These are phyloP conservation scores for Telopea speciosissima DNA, from an alignment of 177 flowering plant genomes.

Conservation along the genomic window DNA sequence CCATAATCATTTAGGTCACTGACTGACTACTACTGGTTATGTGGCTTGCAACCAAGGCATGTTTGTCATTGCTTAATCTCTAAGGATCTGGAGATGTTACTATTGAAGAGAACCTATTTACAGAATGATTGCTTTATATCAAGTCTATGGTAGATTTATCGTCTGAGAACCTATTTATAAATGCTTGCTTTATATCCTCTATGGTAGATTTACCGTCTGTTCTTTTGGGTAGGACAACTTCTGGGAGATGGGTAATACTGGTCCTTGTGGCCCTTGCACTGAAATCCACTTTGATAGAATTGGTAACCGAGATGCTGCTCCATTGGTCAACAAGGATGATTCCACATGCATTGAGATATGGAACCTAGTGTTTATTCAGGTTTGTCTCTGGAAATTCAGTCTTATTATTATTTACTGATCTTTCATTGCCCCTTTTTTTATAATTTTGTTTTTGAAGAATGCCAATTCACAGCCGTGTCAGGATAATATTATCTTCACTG, in stretches of 20 bases:
- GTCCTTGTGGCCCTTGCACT: slow-evolving; percentile 98
- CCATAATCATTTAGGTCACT: too few relatives aligned
- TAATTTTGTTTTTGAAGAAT: neutral
- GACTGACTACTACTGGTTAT: too few relatives aligned
- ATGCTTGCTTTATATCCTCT: too few relatives aligned
- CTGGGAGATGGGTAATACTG: slow-evolving; percentile 99
- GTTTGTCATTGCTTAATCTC: too few relatives aligned
- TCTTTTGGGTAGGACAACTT: slow-evolving; percentile 66
- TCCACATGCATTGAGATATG: slow-evolving; percentile 99
- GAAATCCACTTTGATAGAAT: slow-evolving; percentile 95
- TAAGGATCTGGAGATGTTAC: too few relatives aligned
- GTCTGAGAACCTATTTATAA: neutral
- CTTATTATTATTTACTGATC: neutral
- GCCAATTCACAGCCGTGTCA: too few relatives aligned
- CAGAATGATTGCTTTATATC: too few relatives aligned
- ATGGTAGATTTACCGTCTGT: too few relatives aligned
- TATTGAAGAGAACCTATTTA: too few relatives aligned
- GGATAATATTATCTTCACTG: too few relatives aligned
- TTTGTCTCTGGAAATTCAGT: slow-evolving; percentile 8
- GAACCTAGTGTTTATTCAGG: slow-evolving; percentile 99
- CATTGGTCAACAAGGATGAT: slow-evolving; percentile 88
- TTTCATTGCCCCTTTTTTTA: neutral
- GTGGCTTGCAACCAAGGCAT: too few relatives aligned
- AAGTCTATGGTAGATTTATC: too few relatives aligned
- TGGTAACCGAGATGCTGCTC: slow-evolving; percentile 78